These are phyloP conservation scores for Hyparrhenia diplandra DNA, from an alignment of 176 grass and related monocot species.

Conservation along the genomic window DNA sequence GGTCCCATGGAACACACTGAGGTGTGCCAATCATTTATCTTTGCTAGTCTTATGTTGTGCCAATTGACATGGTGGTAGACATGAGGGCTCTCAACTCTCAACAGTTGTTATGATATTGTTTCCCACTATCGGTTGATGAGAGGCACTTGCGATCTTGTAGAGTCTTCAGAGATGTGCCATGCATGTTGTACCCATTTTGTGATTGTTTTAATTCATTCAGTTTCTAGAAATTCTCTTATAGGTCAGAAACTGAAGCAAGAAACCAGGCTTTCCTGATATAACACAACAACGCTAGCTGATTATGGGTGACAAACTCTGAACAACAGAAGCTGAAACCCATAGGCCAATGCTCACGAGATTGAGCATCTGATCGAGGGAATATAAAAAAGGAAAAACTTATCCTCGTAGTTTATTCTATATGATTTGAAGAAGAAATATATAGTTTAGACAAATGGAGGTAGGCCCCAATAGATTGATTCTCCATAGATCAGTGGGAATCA, in stretches of 20 bases:
- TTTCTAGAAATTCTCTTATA: slow-evolving; percentile 8
- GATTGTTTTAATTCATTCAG: background rate
- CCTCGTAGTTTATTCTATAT: too few relatives aligned
- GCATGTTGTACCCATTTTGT: background rate
- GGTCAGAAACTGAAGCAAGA: background rate
- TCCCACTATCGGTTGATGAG: slow-evolving; percentile 31
- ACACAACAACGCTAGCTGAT: background rate
- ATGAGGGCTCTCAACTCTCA: slow-evolving; percentile 24
- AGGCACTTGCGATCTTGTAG: slow-evolving; percentile 15
- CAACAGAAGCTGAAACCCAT: background rate
- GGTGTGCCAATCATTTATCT: slow-evolving; percentile 34
- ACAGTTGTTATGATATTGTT: slow-evolving; percentile 42
- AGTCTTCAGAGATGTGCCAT: background rate
- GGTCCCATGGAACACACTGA: slow-evolving; percentile 27
- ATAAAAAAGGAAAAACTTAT: background rate
- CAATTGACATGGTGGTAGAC: slow-evolving; percentile 28
- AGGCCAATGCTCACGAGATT: background rate
- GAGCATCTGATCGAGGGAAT: background rate
- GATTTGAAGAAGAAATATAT: too few relatives aligned
- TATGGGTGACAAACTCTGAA: background rate
- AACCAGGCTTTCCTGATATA: background rate
- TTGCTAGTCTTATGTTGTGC: slow-evolving; percentile 26
- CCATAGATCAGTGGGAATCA: slow-evolving; percentile 1
- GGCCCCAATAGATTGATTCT: background rate
- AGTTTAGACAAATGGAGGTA: background rate